Evolutionary conservation across 129 eudicot genomes (phyloP).

Genomic region (Tagetes erecta): DNA sequence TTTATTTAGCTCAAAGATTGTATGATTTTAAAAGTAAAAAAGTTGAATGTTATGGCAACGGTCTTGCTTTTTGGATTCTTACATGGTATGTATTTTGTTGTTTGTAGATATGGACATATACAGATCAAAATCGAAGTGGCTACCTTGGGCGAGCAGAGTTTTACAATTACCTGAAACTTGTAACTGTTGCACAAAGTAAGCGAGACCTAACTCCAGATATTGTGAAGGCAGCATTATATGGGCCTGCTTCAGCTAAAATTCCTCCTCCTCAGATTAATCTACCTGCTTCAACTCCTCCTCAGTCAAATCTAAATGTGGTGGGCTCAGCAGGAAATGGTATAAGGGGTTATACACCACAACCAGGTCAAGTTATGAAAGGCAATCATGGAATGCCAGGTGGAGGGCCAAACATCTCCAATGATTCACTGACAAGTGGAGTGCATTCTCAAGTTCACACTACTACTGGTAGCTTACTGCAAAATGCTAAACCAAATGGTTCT

Average conservation of each 20-base stretch:
- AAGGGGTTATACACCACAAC: constrained; percentile 57
- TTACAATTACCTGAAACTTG: constrained; percentile 89
- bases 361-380: constrained; percentile 51
- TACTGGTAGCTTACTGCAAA: constrained; percentile 3
- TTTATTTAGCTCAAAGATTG: constrained; percentile 6
- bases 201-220: constrained; percentile 82
- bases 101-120: constrained; percentile 79
- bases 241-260: constrained; percentile 90
- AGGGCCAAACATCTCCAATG: constrained; percentile 21
- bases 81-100: background rate
- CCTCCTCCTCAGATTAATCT: constrained; percentile 85
- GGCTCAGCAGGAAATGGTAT: constrained; percentile 44
- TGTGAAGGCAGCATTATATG: constrained; percentile 82
- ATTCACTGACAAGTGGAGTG: constrained; percentile 7
- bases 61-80: background rate
- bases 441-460: constrained; percentile 4
- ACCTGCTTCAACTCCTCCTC: constrained; percentile 43
- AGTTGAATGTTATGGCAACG: background rate
- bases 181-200: constrained; percentile 94
- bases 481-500: constrained; percentile 33
- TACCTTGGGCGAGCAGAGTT: constrained; percentile 91
- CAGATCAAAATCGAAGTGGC: constrained; percentile 79
- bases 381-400: constrained; percentile 52
- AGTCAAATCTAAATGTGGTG: constrained; percentile 33
- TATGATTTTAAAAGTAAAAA: background rate